Evolutionary conservation across 1,284 basidiomycete genomes (phyloP), one percentile per base, ranked within the genome.

Genomic region (Gomphus sp.): DNA sequence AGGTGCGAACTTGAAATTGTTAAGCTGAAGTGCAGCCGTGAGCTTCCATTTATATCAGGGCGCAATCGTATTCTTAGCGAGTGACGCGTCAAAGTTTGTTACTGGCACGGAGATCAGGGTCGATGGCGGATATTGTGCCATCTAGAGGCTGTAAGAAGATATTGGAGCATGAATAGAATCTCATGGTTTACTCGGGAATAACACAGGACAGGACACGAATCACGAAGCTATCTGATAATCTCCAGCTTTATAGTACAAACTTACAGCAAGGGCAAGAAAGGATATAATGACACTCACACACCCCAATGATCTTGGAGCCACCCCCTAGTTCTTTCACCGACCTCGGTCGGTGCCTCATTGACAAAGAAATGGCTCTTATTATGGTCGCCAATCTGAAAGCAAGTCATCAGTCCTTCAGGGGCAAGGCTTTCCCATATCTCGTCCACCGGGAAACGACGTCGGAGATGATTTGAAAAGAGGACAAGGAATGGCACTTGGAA

Each of bases 81-180:
- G 87, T 66, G 92, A 93, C 69, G 91, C 91, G 16, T 91, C 89
- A 44, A 81, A 79, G 52, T 94, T 92, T 71, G 85, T 93, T 75
- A 95, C 92, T 1, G 93, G 92, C 8, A 75, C 84, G 4, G 91
- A 95, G 66, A 74, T 95, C 62, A 82, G 85, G 16, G 84, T 95
- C 48, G 93, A 95, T 66, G 93, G 93, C 31, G 92, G 91, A 25
- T 93, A 93, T 70, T 87, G 84, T 69, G 66, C 77, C 58, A 76
- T 89, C 14, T 55, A 41, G 33, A 28, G 47, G 10, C n/a, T n/a
- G n/a, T n/a, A n/a, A n/a, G n/a, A n/a, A 28, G 28, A 28, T 28
- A 28, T 2, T 28, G 28, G 2, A 28, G 28, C 28, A 28, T 28
- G 4, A 4, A 28, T 4, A 28, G 28, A 28, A 28, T 28, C 28